These are phyloP conservation scores for Leavenworthia alabamica DNA, from an alignment of 345 rosid species.

Conservation along the genomic window DNA sequence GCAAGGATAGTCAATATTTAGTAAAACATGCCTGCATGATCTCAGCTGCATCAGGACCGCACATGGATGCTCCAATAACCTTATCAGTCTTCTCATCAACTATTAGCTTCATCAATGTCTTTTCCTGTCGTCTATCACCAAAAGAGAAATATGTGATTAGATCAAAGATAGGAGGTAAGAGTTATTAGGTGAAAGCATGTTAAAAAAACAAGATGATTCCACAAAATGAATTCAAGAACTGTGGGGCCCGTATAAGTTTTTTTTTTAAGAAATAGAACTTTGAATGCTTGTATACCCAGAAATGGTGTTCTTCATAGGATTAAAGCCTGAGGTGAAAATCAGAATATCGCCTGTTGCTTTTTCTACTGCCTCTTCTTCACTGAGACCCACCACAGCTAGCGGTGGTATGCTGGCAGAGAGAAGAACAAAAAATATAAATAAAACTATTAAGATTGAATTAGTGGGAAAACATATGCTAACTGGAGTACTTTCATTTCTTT, in stretches of 20 bases:
- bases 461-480: too few species aligned
- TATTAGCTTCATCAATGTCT: slow-evolving; percentile 80
- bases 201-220: slow-evolving; percentile 2
- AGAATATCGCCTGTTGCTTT: slow-evolving; percentile 71
- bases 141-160: too few species aligned
- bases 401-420: too few species aligned
- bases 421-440: too few species aligned
- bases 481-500: too few species aligned
- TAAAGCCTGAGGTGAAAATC: slow-evolving; percentile 87
- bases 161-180: too few species aligned
- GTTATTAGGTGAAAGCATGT: slow-evolving; percentile 2
- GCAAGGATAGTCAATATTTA: background rate
- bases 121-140: slow-evolving; percentile 82
- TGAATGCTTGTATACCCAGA: slow-evolving; percentile 66
- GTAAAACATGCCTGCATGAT: slow-evolving; percentile 72
- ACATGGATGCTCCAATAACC: slow-evolving; percentile 96
- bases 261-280: background rate
- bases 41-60: slow-evolving; percentile 97
- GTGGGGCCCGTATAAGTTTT: background rate
- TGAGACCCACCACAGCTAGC: too few species aligned
- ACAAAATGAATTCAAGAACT: background rate
- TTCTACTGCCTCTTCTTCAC: slow-evolving; percentile 89
- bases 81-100: slow-evolving; percentile 89
- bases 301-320: slow-evolving; percentile 91
- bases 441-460: too few species aligned